Base-by-base conservation (phyloP, 768 basidiomycete genomes). In the Russula sp. region DNA sequence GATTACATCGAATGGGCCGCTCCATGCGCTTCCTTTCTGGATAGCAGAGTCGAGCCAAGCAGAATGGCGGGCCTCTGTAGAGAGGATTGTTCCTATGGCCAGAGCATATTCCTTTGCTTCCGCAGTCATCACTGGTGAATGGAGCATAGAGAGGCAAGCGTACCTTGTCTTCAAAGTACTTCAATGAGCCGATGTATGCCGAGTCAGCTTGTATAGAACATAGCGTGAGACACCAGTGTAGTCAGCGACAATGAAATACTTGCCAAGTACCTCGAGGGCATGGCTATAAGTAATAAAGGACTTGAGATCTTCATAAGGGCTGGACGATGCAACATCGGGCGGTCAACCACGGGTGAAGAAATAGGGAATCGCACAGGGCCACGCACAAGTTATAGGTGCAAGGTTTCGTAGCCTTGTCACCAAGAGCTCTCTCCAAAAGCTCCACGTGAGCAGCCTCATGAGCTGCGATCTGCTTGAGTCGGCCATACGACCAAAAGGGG, bases 21-120 rank as follows among this genome's bases (percentile, higher is more conserved):
- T 81, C 85, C 85, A 87, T 1, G 82, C 76, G 41, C 78, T 75
- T 22, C 71, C 70, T 54, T 79, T 74, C 62, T 74, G 72, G 43
- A 82, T 78, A 16, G 80, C 76, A 1, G 79, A 77, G 63, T 77
- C 75, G 39, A 88, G 71, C 85, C 85, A 88, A 1, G 79, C 74
- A n/a, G 83, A 77, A 59, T 88, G 86, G 38, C 85, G 79, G 25
- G 84, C 78, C 68, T 88, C 84, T 56, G 79, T 79, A 16, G 82
- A 74, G 49, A 85, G 76, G 64, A 87, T 81, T 54, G 77, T 76
- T 5, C 78, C 84, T 7, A 83, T 82, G 18, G 78, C 80, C 32
- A 81, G 78, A n/a, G 82, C 68, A 70, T 78, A 79, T 22, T 70
- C 73, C 60, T 75, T 64, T 51, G 56, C 2, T 41, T 35, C 57